Base-by-base conservation (phyloP, 805 yeast genomes). In the Zygosaccharomyces pseudorouxii region DNA sequence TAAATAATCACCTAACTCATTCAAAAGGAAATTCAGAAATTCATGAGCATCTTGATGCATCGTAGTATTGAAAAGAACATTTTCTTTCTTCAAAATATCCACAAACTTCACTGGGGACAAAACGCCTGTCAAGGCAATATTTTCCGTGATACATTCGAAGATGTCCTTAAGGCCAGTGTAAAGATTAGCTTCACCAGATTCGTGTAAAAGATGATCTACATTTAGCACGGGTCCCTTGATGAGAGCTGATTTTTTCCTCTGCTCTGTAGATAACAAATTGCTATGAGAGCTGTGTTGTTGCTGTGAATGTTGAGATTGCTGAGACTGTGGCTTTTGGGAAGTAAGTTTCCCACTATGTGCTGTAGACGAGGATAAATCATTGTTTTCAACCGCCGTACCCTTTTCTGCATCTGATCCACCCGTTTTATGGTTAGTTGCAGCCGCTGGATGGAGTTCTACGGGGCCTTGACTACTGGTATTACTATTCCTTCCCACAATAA, bases 41-140 rank as follows among this genome's bases (percentile, higher is more conserved):
- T 93, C 99, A 68, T 93, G 99, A 4, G 98, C 97, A 72, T 93
- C 99, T 64, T 93, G 99, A 65, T 93, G 99, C 96, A 89, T 90
- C 38, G 86, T 82, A 49, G 89, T 84, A 53, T 96, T 74, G 66
- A 93, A 93, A 58, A 92, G 71, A 57, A 82, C 86, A 63, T 92
- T 93, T 55, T 87, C 90, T 48, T 78, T 78, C 64, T 89, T 92
- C 47, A 92, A 71, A 46, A 84, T 83, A 40, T 81, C 84, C 38
- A 93, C 79, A 42, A 93, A 77, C 56, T 79, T 76, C 25, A 74
- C 71, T 0, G 98, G 97, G 1, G 96, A 86, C 0, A 89, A 90
- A 1, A 93, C 87, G 4, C 98, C 98, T 1, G 78, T 81, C 18
- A 76, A 72, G 4, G 84, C 74, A 45, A 71, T 69, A 62, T 82